These are phyloP conservation scores for Calonectria henricotiae DNA, from an alignment of 2,329 filamentous ascomycete genomes.

Conservation along the genomic window DNA sequence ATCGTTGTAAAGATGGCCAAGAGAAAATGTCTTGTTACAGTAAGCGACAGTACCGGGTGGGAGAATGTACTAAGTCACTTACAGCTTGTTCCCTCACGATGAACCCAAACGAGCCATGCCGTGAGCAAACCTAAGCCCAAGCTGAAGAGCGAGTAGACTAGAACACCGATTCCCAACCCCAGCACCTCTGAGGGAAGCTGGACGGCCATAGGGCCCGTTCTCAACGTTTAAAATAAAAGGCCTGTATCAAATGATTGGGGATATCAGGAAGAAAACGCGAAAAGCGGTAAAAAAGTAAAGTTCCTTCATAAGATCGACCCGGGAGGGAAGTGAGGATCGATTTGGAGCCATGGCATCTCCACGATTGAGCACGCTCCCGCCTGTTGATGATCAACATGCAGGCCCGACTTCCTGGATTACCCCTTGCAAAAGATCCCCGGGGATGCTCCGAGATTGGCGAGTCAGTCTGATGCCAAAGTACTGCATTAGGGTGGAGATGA, in stretches of 20 bases:
- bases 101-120: constrained; percentile 58
- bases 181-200: constrained; percentile 32
- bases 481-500: constrained; percentile 32
- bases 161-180: constrained; percentile 32
- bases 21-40: constrained; percentile 58
- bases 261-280: not conserved
- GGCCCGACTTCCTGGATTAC: not conserved
- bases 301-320: not conserved
- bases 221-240: not conserved
- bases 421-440: constrained; percentile 19
- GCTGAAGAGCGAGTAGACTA: constrained; percentile 33
- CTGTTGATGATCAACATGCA: not conserved
- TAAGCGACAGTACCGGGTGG: not conserved
- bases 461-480: constrained; percentile 29
- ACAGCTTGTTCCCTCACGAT: constrained; percentile 63
- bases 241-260: not conserved
- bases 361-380: constrained; percentile 19
- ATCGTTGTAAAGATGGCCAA: constrained; percentile 59
- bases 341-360: constrained; percentile 4
- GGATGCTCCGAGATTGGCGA: constrained; percentile 27
- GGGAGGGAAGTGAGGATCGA: constrained; percentile 6
- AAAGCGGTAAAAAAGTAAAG: not conserved
- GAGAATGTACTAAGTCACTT: constrained; percentile 44
- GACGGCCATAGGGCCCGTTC: constrained; percentile 13
- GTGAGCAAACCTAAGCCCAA: constrained; percentile 29